Evolutionary conservation across 306 rosid genomes (phyloP), one percentile per base, ranked within the genome.

Genomic region (Dalbergia cochinchinensis): DNA sequence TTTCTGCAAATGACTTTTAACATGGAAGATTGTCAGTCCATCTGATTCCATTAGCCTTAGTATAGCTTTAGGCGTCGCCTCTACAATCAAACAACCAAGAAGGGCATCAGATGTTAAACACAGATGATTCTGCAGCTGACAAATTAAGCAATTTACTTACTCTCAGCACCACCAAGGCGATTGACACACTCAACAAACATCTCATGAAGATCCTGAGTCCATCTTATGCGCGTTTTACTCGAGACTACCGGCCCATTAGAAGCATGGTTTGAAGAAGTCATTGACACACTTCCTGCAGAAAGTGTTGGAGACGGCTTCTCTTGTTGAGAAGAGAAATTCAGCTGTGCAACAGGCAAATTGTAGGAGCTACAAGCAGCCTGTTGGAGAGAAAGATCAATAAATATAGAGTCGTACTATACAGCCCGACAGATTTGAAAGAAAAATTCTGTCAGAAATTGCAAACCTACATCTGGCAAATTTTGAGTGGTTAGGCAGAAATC

Each of bases 181-280:
- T 89, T 88, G 61, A 92, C 92, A 76, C 96, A 90, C 78, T 82
- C 94, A 19, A 94, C 93, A 82, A 94, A 94, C 84, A 89, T 89
- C 90, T 90, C 97, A 9, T 94, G 98, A 83, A 94, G 98, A 75
- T 90, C 98, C 80, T 90, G 97, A 74, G 89, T 90, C 98, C 98
- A 94, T 79, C 97, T 86, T 76, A 94, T 94, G 33, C 98, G 78
- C 57, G 92, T 75, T 83, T 94, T 92, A 69, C 83, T 88, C 0
- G 91, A 82, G 54, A 81, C 83, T 4, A 69, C 78, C 37, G 89
- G 13, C 31, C 87, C 89, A 41, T 42, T 73, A 39, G 86, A 91
- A 66, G 76, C 45, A 77, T 82, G 79, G 70, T 78, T 80, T 66
- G 82, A 81, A 44, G 74, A 50, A 65, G 20, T 15, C 15, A 48